A percentile compares a stretch with the other conserved stretches of the same genome.
Evolutionary conservation across 2,329 filamentous ascomycete species (phyloP).

Genomic region (Chaetoscypha palmicola): DNA sequence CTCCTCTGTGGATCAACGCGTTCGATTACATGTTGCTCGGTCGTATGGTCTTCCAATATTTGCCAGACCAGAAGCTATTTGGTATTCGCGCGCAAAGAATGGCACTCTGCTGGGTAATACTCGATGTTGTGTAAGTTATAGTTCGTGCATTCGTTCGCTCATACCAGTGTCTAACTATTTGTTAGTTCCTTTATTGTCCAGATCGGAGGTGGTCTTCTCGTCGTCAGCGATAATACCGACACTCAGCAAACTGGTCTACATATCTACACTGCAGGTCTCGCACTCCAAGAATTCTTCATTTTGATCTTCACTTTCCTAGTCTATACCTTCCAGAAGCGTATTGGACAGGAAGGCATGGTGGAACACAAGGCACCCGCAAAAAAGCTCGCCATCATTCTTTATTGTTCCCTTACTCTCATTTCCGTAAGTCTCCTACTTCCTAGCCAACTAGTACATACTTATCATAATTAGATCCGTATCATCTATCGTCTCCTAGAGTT

Average conservation of each 20-base stretch:
- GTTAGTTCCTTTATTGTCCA: constrained; percentile 25
- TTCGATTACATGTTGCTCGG: constrained; percentile 26
- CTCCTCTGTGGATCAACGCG: constrained; percentile 20
- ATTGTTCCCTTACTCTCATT: constrained; percentile 5
- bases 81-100: constrained; percentile 29
- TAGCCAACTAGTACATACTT: background rate
- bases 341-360: background rate
- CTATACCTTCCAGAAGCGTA: constrained; percentile 4
- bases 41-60: constrained; percentile 22
- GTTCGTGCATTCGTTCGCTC: no score
- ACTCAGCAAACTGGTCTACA: constrained; percentile 8
- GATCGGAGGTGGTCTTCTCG: constrained; percentile 11
- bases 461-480: constrained; percentile 38
- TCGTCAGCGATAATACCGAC: constrained; percentile 5
- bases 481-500: constrained; percentile 55
- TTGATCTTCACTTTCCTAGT: constrained; percentile 7
- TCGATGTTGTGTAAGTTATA: constrained; percentile 33
- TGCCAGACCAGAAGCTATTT: constrained; percentile 31
- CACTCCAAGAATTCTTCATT: constrained; percentile 13
- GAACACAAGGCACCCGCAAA: constrained; percentile 3
- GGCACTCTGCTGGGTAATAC: constrained; percentile 37
- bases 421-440: constrained; percentile 4
- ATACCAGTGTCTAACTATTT: background rate
- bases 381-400: constrained; percentile 6
- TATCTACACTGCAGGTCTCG: constrained; percentile 12